Percentiles rank a stretch among this genome's conserved stretches.
phyloP scores from a whole-genome alignment of 768 basidiomycete species.

The Collybiopsis confluens region DNA sequence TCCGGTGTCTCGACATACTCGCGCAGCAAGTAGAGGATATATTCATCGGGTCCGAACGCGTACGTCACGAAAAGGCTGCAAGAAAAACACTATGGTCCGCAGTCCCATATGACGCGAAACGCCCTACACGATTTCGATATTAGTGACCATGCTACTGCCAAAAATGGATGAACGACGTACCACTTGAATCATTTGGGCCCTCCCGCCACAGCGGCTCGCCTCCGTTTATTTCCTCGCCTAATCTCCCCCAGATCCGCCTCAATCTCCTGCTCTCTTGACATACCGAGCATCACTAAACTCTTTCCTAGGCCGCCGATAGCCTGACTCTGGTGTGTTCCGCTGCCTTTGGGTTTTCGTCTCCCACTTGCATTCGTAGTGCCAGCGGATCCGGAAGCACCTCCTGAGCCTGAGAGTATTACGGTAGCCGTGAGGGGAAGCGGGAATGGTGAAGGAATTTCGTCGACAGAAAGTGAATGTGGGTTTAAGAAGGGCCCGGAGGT shows the following conservation, averaged over 20 bases:
- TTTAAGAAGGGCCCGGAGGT: constrained; percentile 70
- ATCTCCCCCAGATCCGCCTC: constrained; percentile 79
- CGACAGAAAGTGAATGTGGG: constrained; percentile 80
- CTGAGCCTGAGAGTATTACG: constrained; percentile 31
- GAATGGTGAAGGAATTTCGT: constrained; percentile 84
- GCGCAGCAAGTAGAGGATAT: too few relatives aligned
- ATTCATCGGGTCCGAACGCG: too few relatives aligned
- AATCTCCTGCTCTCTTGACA: constrained; percentile 63
- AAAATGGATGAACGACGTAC: too few relatives aligned
- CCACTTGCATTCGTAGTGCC: constrained; percentile 30
- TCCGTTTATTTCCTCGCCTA: constrained; percentile 64
- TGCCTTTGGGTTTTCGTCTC: constrained; percentile 49
- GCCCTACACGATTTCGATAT: too few relatives aligned
- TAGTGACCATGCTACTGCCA: too few relatives aligned
- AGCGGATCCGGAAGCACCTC: constrained; percentile 17
- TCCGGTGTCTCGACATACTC: too few relatives aligned
- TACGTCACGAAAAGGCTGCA: too few relatives aligned
- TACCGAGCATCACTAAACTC: constrained; percentile 53
- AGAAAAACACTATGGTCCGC: too few relatives aligned
- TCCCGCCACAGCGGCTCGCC: constrained; percentile 34
- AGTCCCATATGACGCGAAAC: too few relatives aligned
- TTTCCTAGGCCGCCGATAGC: constrained; percentile 70
- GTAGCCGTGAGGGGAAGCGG: constrained; percentile 66
- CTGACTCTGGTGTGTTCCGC: constrained; percentile 51
- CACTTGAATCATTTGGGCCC: not conserved